phyloP scores from a whole-genome alignment of 768 basidiomycete species.

The Chalciporus piperatus region DNA sequence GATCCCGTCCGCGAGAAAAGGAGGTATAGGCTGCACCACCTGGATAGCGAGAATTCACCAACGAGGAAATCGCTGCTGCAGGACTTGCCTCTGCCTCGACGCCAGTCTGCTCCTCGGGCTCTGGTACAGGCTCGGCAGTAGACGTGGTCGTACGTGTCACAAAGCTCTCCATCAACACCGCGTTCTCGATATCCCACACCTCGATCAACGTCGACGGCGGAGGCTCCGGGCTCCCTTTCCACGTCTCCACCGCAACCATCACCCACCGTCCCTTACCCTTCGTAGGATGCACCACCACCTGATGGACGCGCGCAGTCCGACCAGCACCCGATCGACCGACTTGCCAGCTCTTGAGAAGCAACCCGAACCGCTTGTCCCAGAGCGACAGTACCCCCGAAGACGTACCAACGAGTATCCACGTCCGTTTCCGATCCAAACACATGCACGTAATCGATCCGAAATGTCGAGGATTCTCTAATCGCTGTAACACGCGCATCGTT shows the following conservation, averaged over 20 bases:
- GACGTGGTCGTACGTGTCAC: constrained; percentile 49
- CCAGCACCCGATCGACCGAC: constrained; percentile 56
- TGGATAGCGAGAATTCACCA: constrained; percentile 68
- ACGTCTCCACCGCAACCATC: constrained; percentile 73
- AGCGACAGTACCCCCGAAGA: constrained; percentile 80
- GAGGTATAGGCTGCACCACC: constrained; percentile 26
- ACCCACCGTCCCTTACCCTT: constrained; percentile 90
- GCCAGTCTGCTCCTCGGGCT: constrained; percentile 50
- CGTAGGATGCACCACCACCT: constrained; percentile 79
- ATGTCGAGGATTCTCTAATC: constrained; percentile 81
- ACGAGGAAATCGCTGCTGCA: constrained; percentile 73
- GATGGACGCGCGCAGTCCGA: constrained; percentile 58
- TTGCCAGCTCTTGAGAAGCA: constrained; percentile 86
- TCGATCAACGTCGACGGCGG: constrained; percentile 59
- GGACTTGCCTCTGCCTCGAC: constrained; percentile 60
- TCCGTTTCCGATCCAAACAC: constrained; percentile 78
- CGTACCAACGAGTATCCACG: constrained; percentile 90
- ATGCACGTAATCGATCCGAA: constrained; percentile 83
- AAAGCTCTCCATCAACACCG: constrained; percentile 76
- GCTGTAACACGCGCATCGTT: constrained; percentile 73
- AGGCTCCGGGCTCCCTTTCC: constrained; percentile 36
- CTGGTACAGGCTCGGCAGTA: constrained; percentile 47
- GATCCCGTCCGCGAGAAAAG: constrained; percentile 22
- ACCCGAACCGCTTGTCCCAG: constrained; percentile 95
- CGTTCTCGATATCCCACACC: constrained; percentile 91